These are phyloP conservation scores for Actinidia polygama DNA, from an alignment of 179 eudicot species.

Conservation along the genomic window DNA sequence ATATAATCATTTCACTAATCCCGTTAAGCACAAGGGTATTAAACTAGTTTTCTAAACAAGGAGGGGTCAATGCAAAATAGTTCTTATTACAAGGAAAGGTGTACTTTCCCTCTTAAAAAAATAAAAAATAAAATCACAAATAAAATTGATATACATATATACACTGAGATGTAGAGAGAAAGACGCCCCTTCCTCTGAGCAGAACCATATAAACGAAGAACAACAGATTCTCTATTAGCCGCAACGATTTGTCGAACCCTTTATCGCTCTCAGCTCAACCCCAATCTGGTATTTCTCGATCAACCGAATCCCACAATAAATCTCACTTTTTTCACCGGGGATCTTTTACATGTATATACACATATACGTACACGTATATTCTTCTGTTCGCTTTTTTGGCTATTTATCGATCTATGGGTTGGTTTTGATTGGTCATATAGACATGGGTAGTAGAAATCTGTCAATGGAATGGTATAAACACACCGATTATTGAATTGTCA, in stretches of 20 bases:
- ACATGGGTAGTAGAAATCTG: neutral
- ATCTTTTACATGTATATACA: neutral
- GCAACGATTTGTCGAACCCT: conserved; percentile 27
- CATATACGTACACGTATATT: neutral
- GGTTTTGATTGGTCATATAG: neutral
- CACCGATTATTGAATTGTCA: neutral
- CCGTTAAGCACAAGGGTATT: too few species aligned
- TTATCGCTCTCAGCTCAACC: conserved; percentile 20
- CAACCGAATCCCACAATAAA: neutral
- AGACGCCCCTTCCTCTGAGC: conserved; percentile 23
- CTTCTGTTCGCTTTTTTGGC: neutral
- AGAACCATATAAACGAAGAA: conserved; percentile 8
- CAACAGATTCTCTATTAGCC: conserved; percentile 24
- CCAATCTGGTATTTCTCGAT: conserved; percentile 36
- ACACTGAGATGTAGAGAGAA: conserved; percentile 7
- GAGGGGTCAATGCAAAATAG: too few species aligned
- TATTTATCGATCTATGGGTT: neutral
- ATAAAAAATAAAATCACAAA: neutral
- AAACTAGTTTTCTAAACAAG: too few species aligned
- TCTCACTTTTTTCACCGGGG: conserved; percentile 9
- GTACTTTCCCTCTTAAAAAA: neutral
- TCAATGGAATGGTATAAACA: neutral
- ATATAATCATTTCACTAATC: too few species aligned
- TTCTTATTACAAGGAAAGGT: too few species aligned
- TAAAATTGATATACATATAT: neutral